Percentiles rank a stretch among this genome's conserved stretches.
These are phyloP conservation scores for Phytopythium cucurbitacearum DNA, from an alignment of 352 stramenopile genomes.

Conservation along the genomic window DNA sequence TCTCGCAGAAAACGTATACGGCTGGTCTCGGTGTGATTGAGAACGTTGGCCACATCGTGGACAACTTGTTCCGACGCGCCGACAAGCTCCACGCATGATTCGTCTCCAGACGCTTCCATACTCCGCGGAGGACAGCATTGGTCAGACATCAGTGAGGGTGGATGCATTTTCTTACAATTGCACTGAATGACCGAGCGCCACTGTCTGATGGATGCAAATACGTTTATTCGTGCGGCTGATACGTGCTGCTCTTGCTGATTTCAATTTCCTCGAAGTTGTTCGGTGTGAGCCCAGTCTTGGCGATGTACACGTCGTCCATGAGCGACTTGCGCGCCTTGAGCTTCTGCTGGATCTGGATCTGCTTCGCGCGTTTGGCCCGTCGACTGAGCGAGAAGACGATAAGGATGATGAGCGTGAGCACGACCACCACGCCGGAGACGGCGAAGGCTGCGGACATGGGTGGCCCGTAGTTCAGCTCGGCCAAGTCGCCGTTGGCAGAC, in stretches of 20 bases:
- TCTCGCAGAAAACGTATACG: constrained; percentile 86
- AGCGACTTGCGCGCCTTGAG: constrained; percentile 18
- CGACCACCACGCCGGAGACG: constrained; percentile 15
- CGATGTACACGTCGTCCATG: constrained; percentile 18
- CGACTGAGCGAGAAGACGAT: constrained; percentile 32
- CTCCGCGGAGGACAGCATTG: background rate
- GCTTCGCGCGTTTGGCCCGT: constrained; percentile 20
- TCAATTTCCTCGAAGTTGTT: constrained; percentile 19
- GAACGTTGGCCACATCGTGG: constrained; percentile 96
- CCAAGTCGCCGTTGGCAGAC: constrained; percentile 22
- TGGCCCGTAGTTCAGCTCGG: constrained; percentile 19
- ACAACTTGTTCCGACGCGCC: constrained; percentile 90
- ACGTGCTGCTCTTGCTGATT: constrained; percentile 19
- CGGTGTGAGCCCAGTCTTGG: constrained; percentile 18
- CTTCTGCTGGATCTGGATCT: constrained; percentile 35
- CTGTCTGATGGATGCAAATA: background rate
- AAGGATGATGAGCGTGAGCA: constrained; percentile 40
- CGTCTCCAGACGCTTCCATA: background rate
- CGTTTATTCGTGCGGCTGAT: constrained; percentile 14
- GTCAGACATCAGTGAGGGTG: background rate
- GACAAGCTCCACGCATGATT: constrained; percentile 79
- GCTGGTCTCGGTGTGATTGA: constrained; percentile 94
- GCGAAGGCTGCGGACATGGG: constrained; percentile 22
- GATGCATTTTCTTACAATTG: background rate
- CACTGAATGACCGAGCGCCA: background rate